Conservation (phyloP, 345 rosid genomes). For the Fremontodendron californicum region DNA sequence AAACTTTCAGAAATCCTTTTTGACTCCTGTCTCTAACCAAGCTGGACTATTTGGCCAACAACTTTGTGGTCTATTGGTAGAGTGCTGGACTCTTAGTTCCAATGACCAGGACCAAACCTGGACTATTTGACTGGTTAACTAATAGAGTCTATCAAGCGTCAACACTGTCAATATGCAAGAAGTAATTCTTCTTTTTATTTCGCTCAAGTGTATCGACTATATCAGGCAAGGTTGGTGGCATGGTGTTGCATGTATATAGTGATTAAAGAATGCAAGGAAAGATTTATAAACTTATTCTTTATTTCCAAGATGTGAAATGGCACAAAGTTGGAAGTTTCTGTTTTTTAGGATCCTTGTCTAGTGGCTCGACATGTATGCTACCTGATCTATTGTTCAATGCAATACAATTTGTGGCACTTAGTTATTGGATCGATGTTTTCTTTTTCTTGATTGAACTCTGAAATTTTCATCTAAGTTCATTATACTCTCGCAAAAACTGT, state of each 20-base stretch:
- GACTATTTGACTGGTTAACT: not conserved
- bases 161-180: too few relatives aligned
- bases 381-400: not conserved
- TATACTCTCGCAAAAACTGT: not conserved
- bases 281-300: not conserved
- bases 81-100: too few relatives aligned
- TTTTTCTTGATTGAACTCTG: constrained; percentile 25
- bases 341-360: not conserved
- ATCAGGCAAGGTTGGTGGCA: not conserved
- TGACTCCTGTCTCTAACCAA: not conserved
- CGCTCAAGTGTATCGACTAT: not conserved
- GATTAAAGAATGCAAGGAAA: not conserved
- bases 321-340: not conserved
- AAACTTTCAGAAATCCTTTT: not conserved
- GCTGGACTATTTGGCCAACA: too few relatives aligned
- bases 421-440: constrained; percentile 38
- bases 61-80: too few relatives aligned
- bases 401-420: not conserved
- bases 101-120: too few relatives aligned
- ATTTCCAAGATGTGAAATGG: not conserved
- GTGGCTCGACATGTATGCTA: not conserved
- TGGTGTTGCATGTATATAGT: not conserved
- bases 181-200: too few relatives aligned
- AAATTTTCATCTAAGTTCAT: not conserved
- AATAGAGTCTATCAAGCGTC: not conserved